Evolutionary conservation across 148 eudicot genomes (phyloP), one percentile per base, ranked within the genome.

Genomic region (Cornus controversa): DNA sequence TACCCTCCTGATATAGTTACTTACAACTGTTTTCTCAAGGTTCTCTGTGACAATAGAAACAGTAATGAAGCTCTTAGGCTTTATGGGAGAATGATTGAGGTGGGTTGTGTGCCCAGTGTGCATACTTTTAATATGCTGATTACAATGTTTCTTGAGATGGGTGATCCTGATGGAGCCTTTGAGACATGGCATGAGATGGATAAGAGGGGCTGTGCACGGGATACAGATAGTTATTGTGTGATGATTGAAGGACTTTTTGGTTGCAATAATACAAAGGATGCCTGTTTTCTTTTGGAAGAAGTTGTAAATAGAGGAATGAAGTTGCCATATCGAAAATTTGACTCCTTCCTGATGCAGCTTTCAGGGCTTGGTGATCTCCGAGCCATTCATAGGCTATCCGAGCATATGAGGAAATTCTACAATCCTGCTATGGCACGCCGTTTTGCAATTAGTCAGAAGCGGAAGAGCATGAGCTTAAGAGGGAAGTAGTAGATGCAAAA

Each of bases 1-100:
- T 96, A 88, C 66, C 99, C 99, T 81, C 91, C 93, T 16, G 99
- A 96, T 85, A 90, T 96, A 31, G 98, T 96, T 53, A 88, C 99
- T 23, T 93, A 89, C 83, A 96, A 96, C 73, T 96, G 98, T 85
- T 93, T 96, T 77, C 92, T 96, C 25, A 91, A 93, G 82, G 99
- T 96, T 80, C 90, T 96, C 53, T 96, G 99, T 79, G 97, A 96
- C 70, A 85, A 81, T 65, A 93, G 86, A 79, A 79, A 86, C 69
- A 82, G 86, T 27, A 88, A 83, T 57, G 98, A 91, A 82, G 97
- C 93, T 9, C 66, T 89, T 63, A 83, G 83, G 75, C 90, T 93
- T 62, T 96, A 89, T 72, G 24, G 75, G 36, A 90, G 80, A 80
- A 93, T 96, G 93, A 72, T 82, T 81, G 91, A 85, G 80, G 84